Percentiles rank a stretch among this genome's conserved stretches.
phyloP scores from a whole-genome alignment of 305 asterid species.

The Fraxinus xanthoxyloides region DNA sequence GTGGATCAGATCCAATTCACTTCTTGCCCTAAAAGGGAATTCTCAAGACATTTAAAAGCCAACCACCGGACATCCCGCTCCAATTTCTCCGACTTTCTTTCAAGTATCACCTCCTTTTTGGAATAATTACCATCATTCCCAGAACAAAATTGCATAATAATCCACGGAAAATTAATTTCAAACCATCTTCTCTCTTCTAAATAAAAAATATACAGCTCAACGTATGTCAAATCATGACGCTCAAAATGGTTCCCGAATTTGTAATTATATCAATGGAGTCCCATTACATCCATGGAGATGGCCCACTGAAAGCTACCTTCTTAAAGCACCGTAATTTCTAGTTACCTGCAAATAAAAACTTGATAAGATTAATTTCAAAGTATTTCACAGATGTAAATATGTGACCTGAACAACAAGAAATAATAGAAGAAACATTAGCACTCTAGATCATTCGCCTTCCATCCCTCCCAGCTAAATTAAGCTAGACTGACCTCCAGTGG shows the following conservation, averaged over 20 bases:
- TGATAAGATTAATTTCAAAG: not conserved
- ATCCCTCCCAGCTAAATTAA: not conserved
- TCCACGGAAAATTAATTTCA: not conserved
- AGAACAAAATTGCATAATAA: not conserved
- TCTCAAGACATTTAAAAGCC: not conserved
- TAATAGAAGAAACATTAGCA: not conserved
- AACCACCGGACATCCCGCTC: not conserved
- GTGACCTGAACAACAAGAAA: not conserved
- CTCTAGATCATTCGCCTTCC: not conserved
- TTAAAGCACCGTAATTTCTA: conserved; percentile 87
- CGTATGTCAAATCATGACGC: not conserved
- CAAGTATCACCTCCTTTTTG: not conserved
- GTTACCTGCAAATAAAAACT: conserved; percentile 53
- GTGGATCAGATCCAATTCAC: not conserved
- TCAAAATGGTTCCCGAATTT: not conserved
- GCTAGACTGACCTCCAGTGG: not conserved
- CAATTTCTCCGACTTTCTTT: not conserved
- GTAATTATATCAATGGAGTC: not conserved
- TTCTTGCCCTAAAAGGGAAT: not conserved
- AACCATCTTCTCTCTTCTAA: not conserved
- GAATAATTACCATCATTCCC: not conserved
- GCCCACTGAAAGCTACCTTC: conserved; percentile 42
- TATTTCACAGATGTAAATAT: not conserved
- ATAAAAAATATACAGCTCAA: not conserved
- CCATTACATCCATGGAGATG: not conserved